Evolutionary conservation across 2,329 filamentous ascomycete genomes (phyloP), one percentile per base, ranked within the genome.

Genomic region (Pseudogymnoascus pannorum): DNA sequence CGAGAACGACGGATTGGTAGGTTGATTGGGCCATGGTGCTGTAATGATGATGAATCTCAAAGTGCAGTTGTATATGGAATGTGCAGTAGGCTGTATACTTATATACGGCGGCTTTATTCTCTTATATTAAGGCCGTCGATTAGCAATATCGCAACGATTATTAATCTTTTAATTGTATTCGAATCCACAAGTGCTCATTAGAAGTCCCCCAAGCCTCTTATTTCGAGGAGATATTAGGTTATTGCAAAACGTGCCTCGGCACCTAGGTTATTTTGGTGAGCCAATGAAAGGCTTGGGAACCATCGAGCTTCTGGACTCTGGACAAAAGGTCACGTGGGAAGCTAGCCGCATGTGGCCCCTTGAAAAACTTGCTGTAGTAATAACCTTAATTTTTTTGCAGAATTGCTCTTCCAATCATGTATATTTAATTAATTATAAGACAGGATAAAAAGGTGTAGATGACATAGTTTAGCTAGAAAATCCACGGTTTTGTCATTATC

Each of bases 1-100:
- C 84, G 62, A 91, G 82, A 64, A 83, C 77, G 64, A 88, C 75
- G 5, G 66, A 66, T 63, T 66, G 64, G 54, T 70, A 72, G 33
- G 70, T 70, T 36, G 68, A 66, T 54, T 33, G 48, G 16, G 48
- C 26, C 48, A 54, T 54, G 9, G 3, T 36, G 26, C 48, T 54
- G 26, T 54, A 54, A 54, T 54, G 5, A 54, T 54, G 22, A 48
- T 48, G 26, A 54, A 31, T 31, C 11, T 31, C 24, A 22, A 54
- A 31, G 12, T 54, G 26, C 9, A 54, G 16, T 18, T 54, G n/a
- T 54, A n/a, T 31, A 33, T 54, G 24, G 26, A 33, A 54, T 20
- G 48, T 1, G 26, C 3, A 18, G 9, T 12, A 3, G 8, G 48
- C 26, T 18, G 20, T 31, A 54, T 31, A 31, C 26, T 54, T 54